These are phyloP conservation scores for Rhizopus microsporus DNA, from an alignment of 371 early-diverging fungal species.

Conservation along the genomic window DNA sequence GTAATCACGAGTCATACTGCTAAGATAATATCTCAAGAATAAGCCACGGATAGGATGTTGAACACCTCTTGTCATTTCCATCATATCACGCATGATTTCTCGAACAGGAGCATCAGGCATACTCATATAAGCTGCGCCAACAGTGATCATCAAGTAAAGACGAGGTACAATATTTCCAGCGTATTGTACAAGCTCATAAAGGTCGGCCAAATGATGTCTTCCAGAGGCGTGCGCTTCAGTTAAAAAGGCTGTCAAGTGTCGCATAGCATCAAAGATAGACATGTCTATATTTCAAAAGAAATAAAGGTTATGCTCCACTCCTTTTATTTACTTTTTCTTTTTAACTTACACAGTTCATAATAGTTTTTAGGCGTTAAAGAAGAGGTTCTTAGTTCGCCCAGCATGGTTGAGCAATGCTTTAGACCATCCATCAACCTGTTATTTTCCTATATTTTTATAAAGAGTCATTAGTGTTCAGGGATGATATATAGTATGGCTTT, in stretches of 20 bases:
- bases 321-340: not conserved
- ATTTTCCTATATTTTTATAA: constrained; percentile 60
- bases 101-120: constrained; percentile 81
- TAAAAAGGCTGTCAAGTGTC: constrained; percentile 82
- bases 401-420: constrained; percentile 93
- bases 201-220: constrained; percentile 87
- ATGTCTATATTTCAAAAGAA: constrained; percentile 62
- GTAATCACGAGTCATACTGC: constrained; percentile 88
- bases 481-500: no score
- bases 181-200: constrained; percentile 96
- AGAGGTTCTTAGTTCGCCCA: constrained; percentile 90
- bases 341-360: constrained; percentile 89
- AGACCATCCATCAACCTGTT: constrained; percentile 90
- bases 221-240: constrained; percentile 80
- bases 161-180: constrained; percentile 94
- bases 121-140: constrained; percentile 91
- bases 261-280: constrained; percentile 91
- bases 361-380: constrained; percentile 91
- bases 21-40: constrained; percentile 90
- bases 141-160: constrained; percentile 95
- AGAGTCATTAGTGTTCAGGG: not conserved
- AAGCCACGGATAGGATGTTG: constrained; percentile 96
- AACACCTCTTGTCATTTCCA: constrained; percentile 96
- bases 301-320: not conserved
- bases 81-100: constrained; percentile 94